Conservation (phyloP, 2,329 filamentous ascomycete species). For the Emergomyces orientalis region DNA sequence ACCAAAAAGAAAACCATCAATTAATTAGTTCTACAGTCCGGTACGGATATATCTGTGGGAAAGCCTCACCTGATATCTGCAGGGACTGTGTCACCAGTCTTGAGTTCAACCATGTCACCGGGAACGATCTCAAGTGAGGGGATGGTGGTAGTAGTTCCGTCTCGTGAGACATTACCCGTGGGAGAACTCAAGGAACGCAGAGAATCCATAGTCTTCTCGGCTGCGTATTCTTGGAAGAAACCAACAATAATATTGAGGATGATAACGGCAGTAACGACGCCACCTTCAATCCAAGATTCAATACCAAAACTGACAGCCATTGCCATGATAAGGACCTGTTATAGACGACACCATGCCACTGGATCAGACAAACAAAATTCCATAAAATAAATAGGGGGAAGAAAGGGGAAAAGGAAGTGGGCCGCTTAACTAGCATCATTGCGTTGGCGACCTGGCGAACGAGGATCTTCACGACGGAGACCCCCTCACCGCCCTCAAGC, state of each 20-base stretch:
- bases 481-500: conserved; percentile 56
- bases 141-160: conserved; percentile 42
- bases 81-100: conserved; percentile 42
- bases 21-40: neutral
- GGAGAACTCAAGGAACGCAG: conserved; percentile 44
- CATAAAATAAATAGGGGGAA: conserved; percentile 4
- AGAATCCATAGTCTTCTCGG: conserved; percentile 48
- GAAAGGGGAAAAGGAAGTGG: conserved; percentile 14
- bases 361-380: conserved; percentile 19
- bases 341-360: conserved; percentile 22
- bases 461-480: conserved; percentile 61
- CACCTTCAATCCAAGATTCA: conserved; percentile 51
- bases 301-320: conserved; percentile 52
- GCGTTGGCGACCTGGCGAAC: conserved; percentile 57
- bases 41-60: neutral
- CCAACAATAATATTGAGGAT: conserved; percentile 50
- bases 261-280: conserved; percentile 50
- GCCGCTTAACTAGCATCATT: conserved; percentile 50
- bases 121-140: conserved; percentile 48
- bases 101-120: conserved; percentile 50
- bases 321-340: conserved; percentile 43
- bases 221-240: conserved; percentile 46
- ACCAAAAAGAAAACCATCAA: neutral
- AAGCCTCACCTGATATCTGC: conserved; percentile 33
- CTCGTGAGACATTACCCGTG: conserved; percentile 43